Percentiles rank a stretch among this genome's conserved stretches.
These are phyloP conservation scores for Agastache rugosa DNA, from an alignment of 257 asterid genomes.

Conservation along the genomic window DNA sequence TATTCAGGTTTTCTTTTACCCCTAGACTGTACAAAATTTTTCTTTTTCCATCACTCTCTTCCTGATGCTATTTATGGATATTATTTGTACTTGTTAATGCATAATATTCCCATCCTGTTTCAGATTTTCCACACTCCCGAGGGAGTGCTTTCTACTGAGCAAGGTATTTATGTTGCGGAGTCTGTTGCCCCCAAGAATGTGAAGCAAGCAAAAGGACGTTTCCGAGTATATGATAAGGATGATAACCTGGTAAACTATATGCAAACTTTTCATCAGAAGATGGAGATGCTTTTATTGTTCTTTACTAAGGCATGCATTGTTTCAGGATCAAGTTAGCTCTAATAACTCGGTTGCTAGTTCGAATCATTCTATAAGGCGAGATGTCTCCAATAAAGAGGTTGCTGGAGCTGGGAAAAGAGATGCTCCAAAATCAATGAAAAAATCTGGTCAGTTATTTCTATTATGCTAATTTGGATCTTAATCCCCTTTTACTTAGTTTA, in stretches of 20 bases:
- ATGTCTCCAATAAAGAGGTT: constrained; percentile 58
- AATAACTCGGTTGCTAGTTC: constrained; percentile 53
- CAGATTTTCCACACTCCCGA: constrained; percentile 92
- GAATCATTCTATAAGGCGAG: constrained; percentile 63
- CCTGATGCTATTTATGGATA: constrained; percentile 11
- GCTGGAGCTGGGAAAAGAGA: constrained; percentile 70
- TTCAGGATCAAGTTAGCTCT: constrained; percentile 71
- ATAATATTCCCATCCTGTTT: constrained; percentile 31
- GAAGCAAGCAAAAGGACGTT: constrained; percentile 94
- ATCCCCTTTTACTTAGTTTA: background rate
- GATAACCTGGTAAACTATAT: constrained; percentile 53
- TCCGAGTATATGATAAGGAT: constrained; percentile 64
- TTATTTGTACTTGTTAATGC: constrained; percentile 27
- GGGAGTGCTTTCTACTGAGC: constrained; percentile 90
- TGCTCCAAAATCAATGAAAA: constrained; percentile 70
- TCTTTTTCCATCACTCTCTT: background rate
- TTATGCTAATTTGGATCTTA: constrained; percentile 17
- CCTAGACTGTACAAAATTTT: background rate
- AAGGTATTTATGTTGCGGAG: constrained; percentile 90
- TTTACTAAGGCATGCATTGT: constrained; percentile 35
- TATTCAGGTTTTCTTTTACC: constrained; percentile 65
- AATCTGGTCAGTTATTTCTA: constrained; percentile 61
- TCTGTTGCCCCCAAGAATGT: constrained; percentile 74
- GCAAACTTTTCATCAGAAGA: constrained; percentile 33
- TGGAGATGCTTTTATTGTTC: constrained; percentile 10